phyloP scores from a whole-genome alignment of 1,284 basidiomycete genomes.

The Melampsora abietis-canadensis region DNA sequence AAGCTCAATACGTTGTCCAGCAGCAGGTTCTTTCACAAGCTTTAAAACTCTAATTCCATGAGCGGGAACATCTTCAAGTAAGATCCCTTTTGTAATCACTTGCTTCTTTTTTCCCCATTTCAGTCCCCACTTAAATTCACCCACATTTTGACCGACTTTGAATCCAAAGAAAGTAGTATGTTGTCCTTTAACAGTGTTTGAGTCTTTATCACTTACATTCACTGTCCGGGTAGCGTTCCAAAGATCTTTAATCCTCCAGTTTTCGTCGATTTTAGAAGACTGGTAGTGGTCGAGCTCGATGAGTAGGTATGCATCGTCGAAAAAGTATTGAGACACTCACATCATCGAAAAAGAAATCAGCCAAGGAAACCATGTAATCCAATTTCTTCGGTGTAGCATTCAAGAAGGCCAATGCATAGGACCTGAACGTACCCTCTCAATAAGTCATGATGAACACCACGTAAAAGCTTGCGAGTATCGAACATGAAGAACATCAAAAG shows the following conservation, averaged over 20 bases:
- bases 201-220: no score
- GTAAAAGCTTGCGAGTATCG: not conserved
- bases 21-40: no score
- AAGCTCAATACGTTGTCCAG: no score
- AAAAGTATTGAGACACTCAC: conserved; percentile 5
- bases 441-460: not conserved
- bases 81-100: no score
- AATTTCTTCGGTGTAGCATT: conserved; percentile 23
- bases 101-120: no score
- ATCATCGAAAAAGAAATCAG: conserved; percentile 39
- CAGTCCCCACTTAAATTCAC: no score
- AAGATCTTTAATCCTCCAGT: conserved; percentile 22
- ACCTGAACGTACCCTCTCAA: not conserved
- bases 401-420: conserved; percentile 23
- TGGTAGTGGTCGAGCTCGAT: not conserved
- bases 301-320: not conserved
- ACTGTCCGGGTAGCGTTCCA: conserved; percentile 20
- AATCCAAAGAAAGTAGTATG: no score
- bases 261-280: conserved; percentile 8
- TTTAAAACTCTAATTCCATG: no score
- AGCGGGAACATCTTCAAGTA: no score
- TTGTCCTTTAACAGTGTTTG: no score
- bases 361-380: conserved; percentile 14
- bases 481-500: no score
- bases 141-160: no score